These are phyloP conservation scores for Penicillium sp. DNA, from an alignment of 2,329 filamentous ascomycete species.

Conservation along the genomic window DNA sequence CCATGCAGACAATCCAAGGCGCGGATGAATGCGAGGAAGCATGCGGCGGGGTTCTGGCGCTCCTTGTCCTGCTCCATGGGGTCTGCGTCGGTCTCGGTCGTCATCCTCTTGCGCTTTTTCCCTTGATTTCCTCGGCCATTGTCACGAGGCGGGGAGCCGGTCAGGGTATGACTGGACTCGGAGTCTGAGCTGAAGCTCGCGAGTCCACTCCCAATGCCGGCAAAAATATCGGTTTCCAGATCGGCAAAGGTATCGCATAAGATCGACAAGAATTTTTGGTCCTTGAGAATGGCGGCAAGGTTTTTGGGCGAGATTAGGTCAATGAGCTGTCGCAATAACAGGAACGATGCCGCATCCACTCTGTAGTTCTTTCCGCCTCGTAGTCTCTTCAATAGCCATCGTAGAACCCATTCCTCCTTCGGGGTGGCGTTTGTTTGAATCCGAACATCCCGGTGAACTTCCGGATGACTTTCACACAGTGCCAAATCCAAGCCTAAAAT, in stretches of 20 bases:
- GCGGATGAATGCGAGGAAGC: constrained; percentile 37
- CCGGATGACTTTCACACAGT: constrained; percentile 33
- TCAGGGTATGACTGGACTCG: constrained; percentile 40
- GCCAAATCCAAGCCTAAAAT: constrained; percentile 45
- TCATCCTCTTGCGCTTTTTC: constrained; percentile 42
- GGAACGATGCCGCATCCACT: constrained; percentile 49
- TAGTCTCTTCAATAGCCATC: constrained; percentile 66
- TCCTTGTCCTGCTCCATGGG: constrained; percentile 34
- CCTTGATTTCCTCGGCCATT: constrained; percentile 29
- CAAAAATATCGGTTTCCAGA: constrained; percentile 34
- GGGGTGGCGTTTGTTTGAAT: constrained; percentile 35
- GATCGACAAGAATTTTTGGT: constrained; percentile 67
- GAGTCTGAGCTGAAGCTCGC: constrained; percentile 31
- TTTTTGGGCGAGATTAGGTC: constrained; percentile 70
- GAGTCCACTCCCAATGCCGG: constrained; percentile 26
- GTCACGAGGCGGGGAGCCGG: constrained; percentile 26
- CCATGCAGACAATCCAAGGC: constrained; percentile 39
- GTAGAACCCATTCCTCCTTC: constrained; percentile 67
- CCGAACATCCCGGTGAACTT: constrained; percentile 27
- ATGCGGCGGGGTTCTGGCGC: constrained; percentile 33
- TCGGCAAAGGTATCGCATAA: constrained; percentile 69
- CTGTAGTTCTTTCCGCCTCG: constrained; percentile 48
- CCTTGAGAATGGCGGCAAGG: constrained; percentile 70
- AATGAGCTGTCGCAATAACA: constrained; percentile 64
- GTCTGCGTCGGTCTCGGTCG: constrained; percentile 26